Evolutionary conservation across 176 grass and related monocot genomes (phyloP), one percentile per base, ranked within the genome.

Genomic region (Oryza glaberrima): DNA sequence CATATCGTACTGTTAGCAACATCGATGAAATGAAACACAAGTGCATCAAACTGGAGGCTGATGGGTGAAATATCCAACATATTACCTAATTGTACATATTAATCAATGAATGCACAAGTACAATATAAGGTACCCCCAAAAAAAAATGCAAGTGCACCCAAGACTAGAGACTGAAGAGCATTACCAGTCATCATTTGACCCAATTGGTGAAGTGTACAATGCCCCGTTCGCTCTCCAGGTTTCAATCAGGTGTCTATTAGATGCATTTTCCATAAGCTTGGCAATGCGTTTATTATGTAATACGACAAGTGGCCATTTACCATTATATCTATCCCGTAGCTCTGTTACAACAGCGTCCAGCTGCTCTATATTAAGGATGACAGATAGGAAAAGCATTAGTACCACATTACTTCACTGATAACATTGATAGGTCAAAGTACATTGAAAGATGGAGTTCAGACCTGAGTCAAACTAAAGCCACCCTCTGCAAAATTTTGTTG

Each of bases 111-210:
- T 79, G 58, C 11, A 67, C 10, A 70, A 60, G 49, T 70, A 68
- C 63, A 76, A 5, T 2, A 45, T 60, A 72, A 70, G 17, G 20
- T 41, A 67, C 7, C 56, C 34, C 35, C 28, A 81, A 83, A 67
- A 19, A 67, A 19, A 82, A 83, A 41, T 74, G 15, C 25, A 73
- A 32, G 32, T 12, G 70, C 23, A 49, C 73, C 22, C 26, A 40
- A 44, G 4, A 13, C 26, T 79, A 63, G n/a, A 80, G 82, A 71
- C 4, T 65, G 56, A 67, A 30, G 64, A 80, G 47, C 16, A 77
- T 70, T 89, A 98, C 92, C 95, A 98, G 63, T 98, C 95, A 90
- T 98, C 95, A 71, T 98, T 98, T 48, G 93, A 95, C 41, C 95
- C 95, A 88, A 63, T 92, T 71, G 95, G 95, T 65, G 95, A 93